A percentile compares a stretch with the other conserved stretches of the same genome.
phyloP scores from a whole-genome alignment of 345 rosid species.

The Firmiana major region DNA sequence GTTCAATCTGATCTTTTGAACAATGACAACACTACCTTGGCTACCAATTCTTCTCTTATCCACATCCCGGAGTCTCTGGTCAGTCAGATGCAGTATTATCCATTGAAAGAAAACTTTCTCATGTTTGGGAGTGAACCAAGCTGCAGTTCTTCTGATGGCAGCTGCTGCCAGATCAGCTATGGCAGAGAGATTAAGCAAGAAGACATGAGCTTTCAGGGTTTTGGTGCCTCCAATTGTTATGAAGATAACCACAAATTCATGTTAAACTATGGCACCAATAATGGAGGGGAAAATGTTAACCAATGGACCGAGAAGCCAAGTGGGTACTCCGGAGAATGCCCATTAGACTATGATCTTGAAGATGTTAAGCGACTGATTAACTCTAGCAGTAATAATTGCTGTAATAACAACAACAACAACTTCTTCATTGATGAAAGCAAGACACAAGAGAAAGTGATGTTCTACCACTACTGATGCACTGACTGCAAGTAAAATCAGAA shows the following conservation, averaged over 20 bases:
- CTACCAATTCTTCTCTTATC: slow-evolving; percentile 11
- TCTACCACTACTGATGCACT: slow-evolving; percentile 41
- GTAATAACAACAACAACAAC: slow-evolving; percentile 6
- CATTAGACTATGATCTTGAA: slow-evolving; percentile 39
- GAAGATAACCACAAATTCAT: slow-evolving; percentile 36
- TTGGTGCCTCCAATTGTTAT: slow-evolving; percentile 26
- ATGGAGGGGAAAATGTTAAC: slow-evolving; percentile 19
- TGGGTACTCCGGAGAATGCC: slow-evolving; percentile 37
- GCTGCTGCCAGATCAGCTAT: slow-evolving; percentile 44
- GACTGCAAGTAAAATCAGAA: slow-evolving; percentile 51
- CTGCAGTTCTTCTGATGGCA: slow-evolving; percentile 58
- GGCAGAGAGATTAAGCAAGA: slow-evolving; percentile 56
- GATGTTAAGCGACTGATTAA: slow-evolving; percentile 66
- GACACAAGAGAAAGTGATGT: slow-evolving; percentile 52
- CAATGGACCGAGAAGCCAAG: slow-evolving; percentile 37
- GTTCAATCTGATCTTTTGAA: slow-evolving; percentile 19
- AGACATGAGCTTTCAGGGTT: slow-evolving; percentile 29
- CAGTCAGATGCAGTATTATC: slow-evolving; percentile 36
- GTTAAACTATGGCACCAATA: slow-evolving; percentile 23
- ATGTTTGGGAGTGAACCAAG: slow-evolving; percentile 60
- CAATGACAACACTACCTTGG: slow-evolving; percentile 1
- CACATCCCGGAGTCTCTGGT: slow-evolving; percentile 27
- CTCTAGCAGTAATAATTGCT: slow-evolving; percentile 21
- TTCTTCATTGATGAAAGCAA: slow-evolving; percentile 56
- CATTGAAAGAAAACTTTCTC: slow-evolving; percentile 41